A percentile compares a stretch with the other conserved stretches of the same genome.
These are phyloP conservation scores for Nemania sp. DNA, from an alignment of 2,329 filamentous ascomycete species.

Conservation along the genomic window DNA sequence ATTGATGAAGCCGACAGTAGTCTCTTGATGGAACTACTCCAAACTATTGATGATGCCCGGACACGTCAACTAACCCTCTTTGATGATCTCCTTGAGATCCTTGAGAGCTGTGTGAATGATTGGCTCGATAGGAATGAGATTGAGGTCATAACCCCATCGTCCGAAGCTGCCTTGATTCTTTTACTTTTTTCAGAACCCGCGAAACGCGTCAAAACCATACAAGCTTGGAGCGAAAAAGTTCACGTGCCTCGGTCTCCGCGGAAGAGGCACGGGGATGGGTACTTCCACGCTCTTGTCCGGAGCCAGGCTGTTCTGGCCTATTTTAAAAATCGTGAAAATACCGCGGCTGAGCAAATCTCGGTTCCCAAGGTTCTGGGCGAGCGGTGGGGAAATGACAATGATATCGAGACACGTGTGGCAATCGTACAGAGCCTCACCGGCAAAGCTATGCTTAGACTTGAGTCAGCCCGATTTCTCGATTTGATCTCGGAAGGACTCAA, in stretches of 20 bases:
- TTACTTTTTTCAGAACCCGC: constrained; percentile 49
- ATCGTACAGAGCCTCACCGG: constrained; percentile 60
- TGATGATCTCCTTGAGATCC: constrained; percentile 29
- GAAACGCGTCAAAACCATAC: constrained; percentile 47
- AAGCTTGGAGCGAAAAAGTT: constrained; percentile 53
- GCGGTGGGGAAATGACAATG: constrained; percentile 56
- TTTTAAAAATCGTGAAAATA: constrained; percentile 31
- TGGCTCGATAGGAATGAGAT: constrained; percentile 58
- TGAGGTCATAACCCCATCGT: constrained; percentile 54
- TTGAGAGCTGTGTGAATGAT: constrained; percentile 44
- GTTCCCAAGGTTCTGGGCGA: constrained; percentile 52
- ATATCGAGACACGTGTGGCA: constrained; percentile 58
- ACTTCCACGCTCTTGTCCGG: constrained; percentile 58
- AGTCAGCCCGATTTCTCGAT: constrained; percentile 47
- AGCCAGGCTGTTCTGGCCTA: constrained; percentile 49
- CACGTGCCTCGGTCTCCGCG: constrained; percentile 40
- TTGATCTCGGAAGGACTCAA: constrained; percentile 67
- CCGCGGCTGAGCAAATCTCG: constrained; percentile 25
- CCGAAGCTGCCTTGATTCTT: constrained; percentile 56
- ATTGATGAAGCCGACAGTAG: constrained; percentile 25
- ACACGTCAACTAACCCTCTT: constrained; percentile 23
- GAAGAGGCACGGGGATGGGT: constrained; percentile 51
- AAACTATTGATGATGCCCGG: constrained; percentile 26
- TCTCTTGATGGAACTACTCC: constrained; percentile 13
- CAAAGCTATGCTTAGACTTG: constrained; percentile 50